Base-by-base conservation (phyloP, 2,329 filamentous ascomycete genomes). In the Pseudogymnoascus pannorum region DNA sequence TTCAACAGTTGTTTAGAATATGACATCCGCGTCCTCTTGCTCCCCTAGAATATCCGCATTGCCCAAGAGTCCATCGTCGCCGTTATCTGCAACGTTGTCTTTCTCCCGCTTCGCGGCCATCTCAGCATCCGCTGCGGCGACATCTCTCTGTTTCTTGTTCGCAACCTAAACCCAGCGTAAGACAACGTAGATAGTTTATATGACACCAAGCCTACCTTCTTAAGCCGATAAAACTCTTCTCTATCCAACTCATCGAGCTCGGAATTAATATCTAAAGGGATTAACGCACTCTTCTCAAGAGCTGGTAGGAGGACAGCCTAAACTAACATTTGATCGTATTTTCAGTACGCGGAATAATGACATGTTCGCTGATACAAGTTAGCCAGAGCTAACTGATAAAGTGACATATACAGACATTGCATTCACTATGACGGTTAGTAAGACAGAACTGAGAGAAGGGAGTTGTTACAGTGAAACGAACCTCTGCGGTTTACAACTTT, bases 401-500 rank as follows among this genome's bases (percentile, higher is more conserved):
- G n/a, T 63, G 11, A 24, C 59, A 57, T 64, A 64, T 20, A 78
- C 84, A 75, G 78, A 91, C 87, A 97, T 97, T 62, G 93, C 93
- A 72, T 97, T 97, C 16, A 97, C 93, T 90, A 62, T 51, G 65
- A 60, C 51, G 57, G 64, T 74, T 68, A 63, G 59, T 60, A n/a
- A 8, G 33, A 8, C 16, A 24, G 20, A 24, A 26, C n/a, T 24
- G 29, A 14, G 1, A 40, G 44, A n/a, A 40, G 18, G 9, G 57
- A n/a, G n/a, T n/a, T n/a, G 14, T 26, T 54, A 31, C 26, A 54
- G 33, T 31, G 16, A 3, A 57, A 72, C 79, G 73, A 75, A 89
- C 88, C 88, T 90, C 94, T 88, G 72, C 94, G 86, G 75, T 99
- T 99, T 61, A 99, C 94, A 24, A 97, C 92, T 79, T 99, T 99